Percentiles rank a stretch among this genome's conserved stretches.
phyloP scores from a whole-genome alignment of 768 basidiomycete genomes.

The Mycena venus region DNA sequence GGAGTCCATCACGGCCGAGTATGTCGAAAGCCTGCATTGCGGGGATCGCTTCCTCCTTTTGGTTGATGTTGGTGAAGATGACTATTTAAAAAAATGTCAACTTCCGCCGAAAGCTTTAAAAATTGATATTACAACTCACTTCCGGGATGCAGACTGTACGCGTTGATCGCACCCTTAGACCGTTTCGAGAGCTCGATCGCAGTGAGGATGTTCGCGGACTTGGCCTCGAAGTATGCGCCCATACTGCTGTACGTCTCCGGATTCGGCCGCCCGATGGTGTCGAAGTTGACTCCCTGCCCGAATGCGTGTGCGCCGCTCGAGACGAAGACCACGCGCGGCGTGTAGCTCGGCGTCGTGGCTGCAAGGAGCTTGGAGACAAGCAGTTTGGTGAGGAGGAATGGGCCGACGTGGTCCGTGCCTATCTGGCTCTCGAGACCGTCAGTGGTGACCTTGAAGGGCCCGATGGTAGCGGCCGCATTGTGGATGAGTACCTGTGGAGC shows the following conservation, averaged over 20 bases:
- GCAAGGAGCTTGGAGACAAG: neutral
- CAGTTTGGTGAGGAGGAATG: too few species aligned
- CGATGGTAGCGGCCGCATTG: neutral
- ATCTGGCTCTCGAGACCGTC: neutral
- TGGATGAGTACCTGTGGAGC: neutral
- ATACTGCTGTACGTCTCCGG: neutral
- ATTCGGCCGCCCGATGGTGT: neutral
- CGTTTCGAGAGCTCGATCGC: neutral
- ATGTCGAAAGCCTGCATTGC: neutral
- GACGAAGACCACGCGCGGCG: neutral
- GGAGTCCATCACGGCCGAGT: neutral
- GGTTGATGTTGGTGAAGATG: neutral
- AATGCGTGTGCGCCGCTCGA: neutral
- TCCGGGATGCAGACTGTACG: slow-evolving; percentile 22
- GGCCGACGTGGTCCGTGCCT: neutral
- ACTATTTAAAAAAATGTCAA: neutral
- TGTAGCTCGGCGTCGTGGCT: neutral
- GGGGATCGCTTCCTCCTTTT: neutral
- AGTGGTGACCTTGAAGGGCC: neutral
- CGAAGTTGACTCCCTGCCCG: neutral
- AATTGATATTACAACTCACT: too few species aligned
- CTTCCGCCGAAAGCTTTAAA: too few species aligned
- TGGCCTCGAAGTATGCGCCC: neutral
- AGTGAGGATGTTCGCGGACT: neutral
- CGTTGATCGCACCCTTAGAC: neutral